Conservation (phyloP, 441 rosid genomes). For the Capsella rubella region DNA sequence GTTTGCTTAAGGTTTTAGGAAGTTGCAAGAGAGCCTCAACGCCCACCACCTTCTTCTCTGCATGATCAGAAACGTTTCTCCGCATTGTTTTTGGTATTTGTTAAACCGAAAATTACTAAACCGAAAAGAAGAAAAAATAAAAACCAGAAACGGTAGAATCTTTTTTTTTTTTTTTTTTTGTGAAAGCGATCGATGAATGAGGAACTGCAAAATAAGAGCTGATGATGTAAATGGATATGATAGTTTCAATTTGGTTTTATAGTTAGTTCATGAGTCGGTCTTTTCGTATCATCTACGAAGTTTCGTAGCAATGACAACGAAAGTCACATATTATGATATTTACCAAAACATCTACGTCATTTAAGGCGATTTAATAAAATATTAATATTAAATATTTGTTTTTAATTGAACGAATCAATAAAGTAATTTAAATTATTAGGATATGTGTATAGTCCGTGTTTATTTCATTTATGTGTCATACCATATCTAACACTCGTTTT, state of each 20-base stretch:
- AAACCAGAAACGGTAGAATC: background rate
- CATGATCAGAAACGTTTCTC: slow-evolving; percentile 30
- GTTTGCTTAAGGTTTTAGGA: slow-evolving; percentile 44
- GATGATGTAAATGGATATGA: background rate
- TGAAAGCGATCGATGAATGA: slow-evolving; percentile 25
- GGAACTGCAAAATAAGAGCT: background rate
- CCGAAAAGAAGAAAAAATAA: slow-evolving; percentile 14
- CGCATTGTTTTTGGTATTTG: slow-evolving; percentile 19
- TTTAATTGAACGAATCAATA: background rate
- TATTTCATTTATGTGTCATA: slow-evolving; percentile 5
- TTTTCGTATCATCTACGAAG: slow-evolving; percentile 23
- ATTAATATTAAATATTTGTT: background rate
- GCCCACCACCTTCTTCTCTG: slow-evolving; percentile 27
- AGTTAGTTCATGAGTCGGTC: slow-evolving; percentile 21
- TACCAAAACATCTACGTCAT: background rate
- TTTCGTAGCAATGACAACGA: slow-evolving; percentile 29
- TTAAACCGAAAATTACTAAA: slow-evolving; percentile 1
- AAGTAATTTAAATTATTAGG: background rate
- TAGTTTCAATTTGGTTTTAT: slow-evolving; percentile 6
- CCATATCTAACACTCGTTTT: slow-evolving; percentile 14
- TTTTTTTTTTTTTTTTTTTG: background rate
- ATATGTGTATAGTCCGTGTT: background rate
- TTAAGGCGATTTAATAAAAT: background rate
- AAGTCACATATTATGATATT: background rate
- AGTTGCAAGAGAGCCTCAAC: slow-evolving; percentile 41